Conservation (phyloP, 129 eudicot species). For the Ambrosia trifida region DNA sequence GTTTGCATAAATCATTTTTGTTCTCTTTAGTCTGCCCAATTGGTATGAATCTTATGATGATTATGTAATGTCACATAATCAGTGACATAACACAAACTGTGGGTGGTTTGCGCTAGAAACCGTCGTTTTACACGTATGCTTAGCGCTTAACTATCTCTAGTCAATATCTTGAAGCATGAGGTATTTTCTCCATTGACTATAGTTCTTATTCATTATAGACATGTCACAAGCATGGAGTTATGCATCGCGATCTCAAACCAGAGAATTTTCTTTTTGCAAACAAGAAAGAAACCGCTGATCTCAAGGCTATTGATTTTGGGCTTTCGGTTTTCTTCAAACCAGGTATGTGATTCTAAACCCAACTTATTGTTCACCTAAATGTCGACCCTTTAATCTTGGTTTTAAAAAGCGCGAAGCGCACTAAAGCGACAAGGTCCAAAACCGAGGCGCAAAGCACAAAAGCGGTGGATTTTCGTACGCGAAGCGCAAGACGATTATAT, state of each 20-base stretch:
- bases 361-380: slow-evolving; percentile 5
- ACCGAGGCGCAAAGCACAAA: too few species aligned
- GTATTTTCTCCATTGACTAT: background rate
- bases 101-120: too few species aligned
- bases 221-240: slow-evolving; percentile 74
- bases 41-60: too few species aligned
- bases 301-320: slow-evolving; percentile 86
- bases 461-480: too few species aligned
- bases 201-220: slow-evolving; percentile 39
- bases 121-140: background rate
- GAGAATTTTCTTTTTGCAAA: slow-evolving; percentile 84
- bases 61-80: too few species aligned
- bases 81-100: too few species aligned
- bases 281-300: slow-evolving; percentile 71
- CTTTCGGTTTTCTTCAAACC: slow-evolving; percentile 82
- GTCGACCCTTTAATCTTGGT: background rate
- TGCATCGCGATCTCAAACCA: slow-evolving; percentile 95
- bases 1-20: background rate
- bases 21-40: too few species aligned
- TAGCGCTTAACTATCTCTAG: background rate
- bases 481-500: too few species aligned
- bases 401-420: too few species aligned
- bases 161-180: background rate
- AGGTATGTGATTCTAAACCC: slow-evolving; percentile 38
- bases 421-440: too few species aligned